A percentile compares a stretch with the other conserved stretches of the same genome.
Evolutionary conservation across 2,329 filamentous ascomycete genomes (phyloP).

Genomic region (Verticillium alfalfae): DNA sequence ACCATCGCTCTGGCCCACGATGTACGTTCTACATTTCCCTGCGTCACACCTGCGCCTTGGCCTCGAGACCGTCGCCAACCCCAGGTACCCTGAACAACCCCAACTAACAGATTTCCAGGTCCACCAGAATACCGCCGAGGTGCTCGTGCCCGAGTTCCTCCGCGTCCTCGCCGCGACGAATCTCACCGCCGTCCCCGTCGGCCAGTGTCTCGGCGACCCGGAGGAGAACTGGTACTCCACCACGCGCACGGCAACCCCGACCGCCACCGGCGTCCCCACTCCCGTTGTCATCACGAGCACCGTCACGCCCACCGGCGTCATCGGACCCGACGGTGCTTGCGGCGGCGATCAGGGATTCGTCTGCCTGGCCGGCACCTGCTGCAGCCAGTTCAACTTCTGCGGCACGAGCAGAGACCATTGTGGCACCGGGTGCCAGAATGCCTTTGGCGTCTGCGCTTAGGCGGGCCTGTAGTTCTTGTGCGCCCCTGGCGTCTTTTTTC

Average conservation of each 20-base stretch:
- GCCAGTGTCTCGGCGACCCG: slow-evolving; percentile 43
- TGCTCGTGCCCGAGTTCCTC: slow-evolving; percentile 30
- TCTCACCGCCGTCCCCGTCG: slow-evolving; percentile 37
- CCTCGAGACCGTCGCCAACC: background rate
- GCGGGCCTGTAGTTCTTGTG: too few relatives aligned
- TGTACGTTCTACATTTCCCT: background rate
- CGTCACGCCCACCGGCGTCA: slow-evolving; percentile 8
- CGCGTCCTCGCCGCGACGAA: slow-evolving; percentile 28
- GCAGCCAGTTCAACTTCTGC: slow-evolving; percentile 3
- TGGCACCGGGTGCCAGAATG: slow-evolving; percentile 1
- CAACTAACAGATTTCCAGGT: slow-evolving; percentile 13
- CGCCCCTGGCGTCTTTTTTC: too few relatives aligned
- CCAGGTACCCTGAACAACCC: background rate
- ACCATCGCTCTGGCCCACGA: slow-evolving; percentile 28
- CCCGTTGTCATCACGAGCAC: slow-evolving; percentile 8
- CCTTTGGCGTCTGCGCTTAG: slow-evolving; percentile 2
- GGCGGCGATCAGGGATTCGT: slow-evolving; percentile 1
- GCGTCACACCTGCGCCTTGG: background rate
- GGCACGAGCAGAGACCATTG: slow-evolving; percentile 1
- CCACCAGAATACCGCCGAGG: slow-evolving; percentile 31
- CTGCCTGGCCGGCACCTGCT: slow-evolving; percentile 1
- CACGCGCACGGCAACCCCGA: slow-evolving; percentile 9
- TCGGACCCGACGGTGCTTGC: slow-evolving; percentile 5
- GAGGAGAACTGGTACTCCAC: slow-evolving; percentile 40
- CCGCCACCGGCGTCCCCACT: slow-evolving; percentile 8